Percentiles rank a stretch among this genome's conserved stretches.
phyloP scores from a whole-genome alignment of 2,329 filamentous ascomycete genomes.

The Xylaria sp. region DNA sequence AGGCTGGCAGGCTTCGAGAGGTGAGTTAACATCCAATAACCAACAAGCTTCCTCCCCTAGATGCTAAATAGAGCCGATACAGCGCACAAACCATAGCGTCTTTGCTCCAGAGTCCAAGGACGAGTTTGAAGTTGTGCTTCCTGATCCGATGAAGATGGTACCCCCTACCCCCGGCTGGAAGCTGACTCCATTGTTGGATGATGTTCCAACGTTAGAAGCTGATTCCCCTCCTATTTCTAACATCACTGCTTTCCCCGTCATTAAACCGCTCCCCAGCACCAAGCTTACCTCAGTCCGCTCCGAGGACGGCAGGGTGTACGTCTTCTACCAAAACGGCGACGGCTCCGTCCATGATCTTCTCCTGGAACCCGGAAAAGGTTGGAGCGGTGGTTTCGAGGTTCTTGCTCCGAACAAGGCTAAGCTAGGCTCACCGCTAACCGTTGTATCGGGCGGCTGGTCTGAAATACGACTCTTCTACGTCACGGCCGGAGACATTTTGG shows the following conservation, averaged over 20 bases:
- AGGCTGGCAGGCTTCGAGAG: background rate
- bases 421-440: background rate
- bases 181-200: background rate
- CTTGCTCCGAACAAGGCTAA: background rate
- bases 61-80: background rate
- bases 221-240: background rate
- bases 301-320: background rate
- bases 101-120: constrained; percentile 1
- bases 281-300: constrained; percentile 1
- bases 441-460: constrained; percentile 3
- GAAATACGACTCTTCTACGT: constrained; percentile 10
- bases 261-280: background rate
- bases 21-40: background rate
- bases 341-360: background rate
- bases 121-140: background rate
- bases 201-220: background rate
- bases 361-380: background rate
- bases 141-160: background rate
- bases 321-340: background rate
- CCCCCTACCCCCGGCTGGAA: constrained; percentile 9
- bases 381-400: background rate
- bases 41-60: background rate
- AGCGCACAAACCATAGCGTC: constrained; percentile 3
- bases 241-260: background rate
- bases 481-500: background rate